Evolutionary conservation across 345 rosid species (phyloP).

Genomic region (Eucalyptus caleyi): DNA sequence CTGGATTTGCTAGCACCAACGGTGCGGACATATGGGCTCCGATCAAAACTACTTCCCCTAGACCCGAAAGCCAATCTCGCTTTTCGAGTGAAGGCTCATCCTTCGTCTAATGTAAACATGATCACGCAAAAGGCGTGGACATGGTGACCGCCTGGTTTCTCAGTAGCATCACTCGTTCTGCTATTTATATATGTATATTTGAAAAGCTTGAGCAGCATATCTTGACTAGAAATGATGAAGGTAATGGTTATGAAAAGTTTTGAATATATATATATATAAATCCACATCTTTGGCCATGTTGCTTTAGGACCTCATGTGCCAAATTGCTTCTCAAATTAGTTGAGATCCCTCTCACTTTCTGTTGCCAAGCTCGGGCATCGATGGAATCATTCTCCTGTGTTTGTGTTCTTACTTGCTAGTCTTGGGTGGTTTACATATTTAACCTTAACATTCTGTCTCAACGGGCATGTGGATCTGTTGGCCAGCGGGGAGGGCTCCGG

Average conservation of each 20-base stretch:
- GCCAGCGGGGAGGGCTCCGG: not conserved
- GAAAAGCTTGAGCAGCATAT: not conserved
- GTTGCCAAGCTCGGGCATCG: not conserved
- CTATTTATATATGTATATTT: not conserved
- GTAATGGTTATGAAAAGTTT: not conserved
- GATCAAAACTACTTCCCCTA: constrained; percentile 62
- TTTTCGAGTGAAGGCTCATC: constrained; percentile 5
- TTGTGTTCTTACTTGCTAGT: not conserved
- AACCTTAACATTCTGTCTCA: not conserved
- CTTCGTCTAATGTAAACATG: not conserved
- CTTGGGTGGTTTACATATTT: not conserved
- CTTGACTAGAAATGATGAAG: not conserved
- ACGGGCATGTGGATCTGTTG: not conserved
- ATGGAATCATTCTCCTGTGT: not conserved
- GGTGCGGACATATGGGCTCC: constrained; percentile 99
- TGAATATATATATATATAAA: not conserved
- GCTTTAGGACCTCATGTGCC: not conserved
- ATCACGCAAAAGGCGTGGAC: not conserved
- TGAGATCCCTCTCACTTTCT: not conserved
- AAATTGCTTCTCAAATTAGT: not conserved
- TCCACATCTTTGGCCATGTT: not conserved
- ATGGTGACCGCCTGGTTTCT: not conserved
- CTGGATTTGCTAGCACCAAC: constrained; percentile 70
- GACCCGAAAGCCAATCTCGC: constrained; percentile 20
- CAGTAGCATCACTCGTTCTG: not conserved